phyloP scores from a whole-genome alignment of 2,329 filamentous ascomycete genomes.

The Penicillium sp. region DNA sequence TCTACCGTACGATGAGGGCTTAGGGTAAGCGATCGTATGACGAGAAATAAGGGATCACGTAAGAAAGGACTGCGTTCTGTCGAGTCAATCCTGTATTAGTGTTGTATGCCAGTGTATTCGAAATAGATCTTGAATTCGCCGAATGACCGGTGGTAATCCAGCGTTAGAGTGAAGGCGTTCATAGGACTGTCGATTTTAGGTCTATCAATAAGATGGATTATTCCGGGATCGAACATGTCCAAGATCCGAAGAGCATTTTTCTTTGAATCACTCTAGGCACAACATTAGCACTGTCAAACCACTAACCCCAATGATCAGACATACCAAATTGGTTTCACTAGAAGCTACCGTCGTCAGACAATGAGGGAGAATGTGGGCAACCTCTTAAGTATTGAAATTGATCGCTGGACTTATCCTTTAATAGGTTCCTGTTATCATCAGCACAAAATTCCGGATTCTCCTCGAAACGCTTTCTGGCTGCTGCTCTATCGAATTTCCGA shows the following conservation, averaged over 20 bases:
- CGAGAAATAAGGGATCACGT: constrained; percentile 20
- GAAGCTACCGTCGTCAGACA: background rate
- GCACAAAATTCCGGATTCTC: background rate
- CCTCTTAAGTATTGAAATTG: background rate
- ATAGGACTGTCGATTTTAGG: background rate
- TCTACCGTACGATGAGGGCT: constrained; percentile 33
- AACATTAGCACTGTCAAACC: too few species aligned
- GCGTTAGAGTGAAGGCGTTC: background rate
- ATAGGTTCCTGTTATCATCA: background rate
- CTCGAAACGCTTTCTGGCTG: background rate
- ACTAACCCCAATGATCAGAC: too few species aligned
- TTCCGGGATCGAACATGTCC: background rate
- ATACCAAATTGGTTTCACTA: background rate
- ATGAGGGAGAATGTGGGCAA: background rate
- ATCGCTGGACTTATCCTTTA: background rate
- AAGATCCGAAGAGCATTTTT: background rate
- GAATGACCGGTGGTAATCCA: background rate
- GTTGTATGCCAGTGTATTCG: constrained; percentile 2
- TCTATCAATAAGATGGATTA: background rate
- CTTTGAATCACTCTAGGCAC: background rate
- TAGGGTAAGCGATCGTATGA: constrained; percentile 23
- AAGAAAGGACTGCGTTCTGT: constrained; percentile 15
- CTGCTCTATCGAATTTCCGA: background rate
- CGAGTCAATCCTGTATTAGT: constrained; percentile 23
- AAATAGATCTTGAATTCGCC: background rate